Base-by-base conservation (phyloP, 108 stramenopile species). In the Schizochytrium sp. region DNA sequence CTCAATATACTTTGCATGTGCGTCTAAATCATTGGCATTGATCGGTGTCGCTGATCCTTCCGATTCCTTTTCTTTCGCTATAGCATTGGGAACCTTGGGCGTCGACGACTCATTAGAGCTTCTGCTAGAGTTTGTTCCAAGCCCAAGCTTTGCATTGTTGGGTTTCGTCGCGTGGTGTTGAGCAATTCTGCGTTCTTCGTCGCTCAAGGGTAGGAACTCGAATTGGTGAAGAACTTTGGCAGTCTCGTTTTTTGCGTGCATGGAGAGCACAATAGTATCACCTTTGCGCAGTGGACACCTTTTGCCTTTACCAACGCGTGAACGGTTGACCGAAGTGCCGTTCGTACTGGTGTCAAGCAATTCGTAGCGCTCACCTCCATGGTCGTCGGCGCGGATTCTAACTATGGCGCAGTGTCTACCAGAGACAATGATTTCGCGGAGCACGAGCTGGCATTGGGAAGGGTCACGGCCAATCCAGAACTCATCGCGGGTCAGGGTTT, bases 381-480 rank as follows among this genome's bases (percentile, higher is more conserved):
- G 64, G 12, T 44, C 64, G 12, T 69, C 19, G 64, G 12, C 12
- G 64, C 64, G 64, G 10, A 28, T 8, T 7, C 10, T 15, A 7
- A 38, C 7, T 38, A 69, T 69, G 10, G 8, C 44, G 64, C 64
- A 69, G 64, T 69, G 64, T 2, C 44, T 38, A 2, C 64, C 64
- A 0, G 64, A 69, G 10, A 69, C 64, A 44, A 69, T 69, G 15
- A 44, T 38, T 15, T 69, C 64, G 8, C 5, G 12, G 42, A 69
- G 64, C 19, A 28, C 19, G 64, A 69, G 64, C 12, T 69, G 40
- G 12, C 12, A 8, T 44, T 44, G 12, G 42, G 64, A 69, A 0
- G 64, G 64, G 64, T 69, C 64, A 8, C 64, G 40, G 64, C 64
- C 64, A 8, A 69, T 69, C 64, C 40, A 38, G 44, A 28, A 69